These are phyloP conservation scores for Hyaloraphidium curvatum DNA, from an alignment of 192 early-diverging fungal genomes.

Conservation along the genomic window DNA sequence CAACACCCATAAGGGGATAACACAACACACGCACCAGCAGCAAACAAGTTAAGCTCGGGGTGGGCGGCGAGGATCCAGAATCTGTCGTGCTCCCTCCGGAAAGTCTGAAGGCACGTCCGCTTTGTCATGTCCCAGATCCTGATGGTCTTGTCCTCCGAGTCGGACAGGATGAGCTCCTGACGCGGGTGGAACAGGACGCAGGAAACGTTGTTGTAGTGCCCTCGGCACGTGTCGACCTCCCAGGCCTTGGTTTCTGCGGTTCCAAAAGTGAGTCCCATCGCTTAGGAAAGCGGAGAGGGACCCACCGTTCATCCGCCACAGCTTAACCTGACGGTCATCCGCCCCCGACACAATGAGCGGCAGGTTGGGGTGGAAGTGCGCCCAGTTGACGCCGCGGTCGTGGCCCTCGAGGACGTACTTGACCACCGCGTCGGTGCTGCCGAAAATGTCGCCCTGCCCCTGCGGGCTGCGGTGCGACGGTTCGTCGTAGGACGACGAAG, in stretches of 20 bases:
- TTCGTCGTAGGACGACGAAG: slow-evolving; percentile 14
- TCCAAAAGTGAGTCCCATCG: not conserved
- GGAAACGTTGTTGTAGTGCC: slow-evolving; percentile 96
- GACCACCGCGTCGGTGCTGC: slow-evolving; percentile 83
- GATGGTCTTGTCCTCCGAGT: slow-evolving; percentile 93
- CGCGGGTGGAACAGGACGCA: slow-evolving; percentile 88
- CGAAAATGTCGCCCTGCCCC: slow-evolving; percentile 86
- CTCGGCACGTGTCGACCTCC: slow-evolving; percentile 99
- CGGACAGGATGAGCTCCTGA: slow-evolving; percentile 82
- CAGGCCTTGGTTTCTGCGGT: slow-evolving; percentile 79
- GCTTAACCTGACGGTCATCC: slow-evolving; percentile 93
- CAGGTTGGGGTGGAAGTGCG: slow-evolving; percentile 86
- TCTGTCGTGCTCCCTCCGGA: slow-evolving; percentile 54
- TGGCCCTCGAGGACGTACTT: slow-evolving; percentile 99
- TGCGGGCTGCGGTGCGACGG: slow-evolving; percentile 17
- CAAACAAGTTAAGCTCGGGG: slow-evolving; percentile 95
- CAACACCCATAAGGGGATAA: not conserved
- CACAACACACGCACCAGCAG: slow-evolving; percentile 43
- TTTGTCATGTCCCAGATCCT: slow-evolving; percentile 97
- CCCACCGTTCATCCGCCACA: slow-evolving; percentile 94
- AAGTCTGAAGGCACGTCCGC: slow-evolving; percentile 84
- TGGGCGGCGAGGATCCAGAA: slow-evolving; percentile 95
- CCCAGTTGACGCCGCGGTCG: slow-evolving; percentile 94
- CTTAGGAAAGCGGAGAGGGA: not conserved
- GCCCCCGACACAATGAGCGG: slow-evolving; percentile 92